These are phyloP conservation scores for Aspergillus diversus DNA, from an alignment of 495 filamentous ascomycete species.

Conservation along the genomic window DNA sequence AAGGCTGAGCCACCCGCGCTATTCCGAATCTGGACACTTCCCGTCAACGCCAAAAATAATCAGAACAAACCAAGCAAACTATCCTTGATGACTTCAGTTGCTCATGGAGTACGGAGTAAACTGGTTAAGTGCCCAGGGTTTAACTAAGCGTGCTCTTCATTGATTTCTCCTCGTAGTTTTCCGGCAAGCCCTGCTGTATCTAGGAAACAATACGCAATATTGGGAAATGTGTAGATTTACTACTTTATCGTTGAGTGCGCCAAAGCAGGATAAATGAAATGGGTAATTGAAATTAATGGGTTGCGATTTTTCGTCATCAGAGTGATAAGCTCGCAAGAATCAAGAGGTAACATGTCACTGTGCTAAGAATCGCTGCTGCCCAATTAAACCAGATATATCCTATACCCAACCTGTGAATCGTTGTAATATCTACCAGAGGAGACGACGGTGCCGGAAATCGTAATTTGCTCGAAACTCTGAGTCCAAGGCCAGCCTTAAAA, in stretches of 20 bases:
- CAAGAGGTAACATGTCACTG: slow-evolving; percentile 1
- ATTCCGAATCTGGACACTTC: slow-evolving; percentile 18
- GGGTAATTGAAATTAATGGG: too few relatives aligned
- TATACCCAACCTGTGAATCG: slow-evolving; percentile 5
- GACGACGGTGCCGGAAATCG: neutral
- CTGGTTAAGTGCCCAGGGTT: too few relatives aligned
- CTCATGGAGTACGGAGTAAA: too few relatives aligned
- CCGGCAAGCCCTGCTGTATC: too few relatives aligned
- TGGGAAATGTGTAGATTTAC: too few relatives aligned
- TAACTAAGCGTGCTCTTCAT: too few relatives aligned
- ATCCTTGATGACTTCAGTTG: neutral
- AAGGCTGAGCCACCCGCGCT: slow-evolving; percentile 17
- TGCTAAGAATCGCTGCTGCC: slow-evolving; percentile 16
- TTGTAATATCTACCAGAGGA: slow-evolving; percentile 4
- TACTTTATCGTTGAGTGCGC: too few relatives aligned
- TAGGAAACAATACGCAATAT: too few relatives aligned
- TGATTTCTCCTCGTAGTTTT: too few relatives aligned
- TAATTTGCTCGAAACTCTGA: slow-evolving; percentile 2
- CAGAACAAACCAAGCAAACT: neutral
- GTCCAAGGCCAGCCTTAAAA: slow-evolving; percentile 21
- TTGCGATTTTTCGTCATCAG: neutral
- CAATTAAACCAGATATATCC: slow-evolving; percentile 8
- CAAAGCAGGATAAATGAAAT: too few relatives aligned
- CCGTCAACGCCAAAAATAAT: neutral
- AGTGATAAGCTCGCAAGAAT: neutral